A percentile compares a stretch with the other conserved stretches of the same genome.
phyloP scores from a whole-genome alignment of 2,329 filamentous ascomycete genomes.

The Seiridium cupressi region DNA sequence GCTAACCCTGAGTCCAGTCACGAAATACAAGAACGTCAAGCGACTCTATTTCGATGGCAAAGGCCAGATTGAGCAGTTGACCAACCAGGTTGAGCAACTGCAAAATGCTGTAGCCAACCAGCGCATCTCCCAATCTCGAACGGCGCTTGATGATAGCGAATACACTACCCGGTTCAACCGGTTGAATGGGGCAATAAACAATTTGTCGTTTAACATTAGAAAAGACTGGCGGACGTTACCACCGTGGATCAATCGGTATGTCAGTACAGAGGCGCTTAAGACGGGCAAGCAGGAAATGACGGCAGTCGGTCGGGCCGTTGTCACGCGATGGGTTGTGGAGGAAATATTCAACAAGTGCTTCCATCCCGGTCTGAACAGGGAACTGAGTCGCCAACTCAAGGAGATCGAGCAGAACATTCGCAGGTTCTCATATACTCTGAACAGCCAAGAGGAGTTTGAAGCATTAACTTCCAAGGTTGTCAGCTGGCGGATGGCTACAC shows the following conservation, averaged over 20 bases:
- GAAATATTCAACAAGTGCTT: slow-evolving; percentile 91
- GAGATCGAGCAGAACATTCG: slow-evolving; percentile 85
- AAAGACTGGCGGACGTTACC: slow-evolving; percentile 90
- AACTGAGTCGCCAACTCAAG: slow-evolving; percentile 77
- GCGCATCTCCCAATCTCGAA: slow-evolving; percentile 89
- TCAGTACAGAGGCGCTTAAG: slow-evolving; percentile 81
- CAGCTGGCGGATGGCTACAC: slow-evolving; percentile 88
- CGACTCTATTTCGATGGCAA: slow-evolving; percentile 96
- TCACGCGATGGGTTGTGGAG: slow-evolving; percentile 86
- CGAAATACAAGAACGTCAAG: slow-evolving; percentile 98
- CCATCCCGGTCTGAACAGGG: slow-evolving; percentile 79
- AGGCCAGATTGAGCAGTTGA: slow-evolving; percentile 84
- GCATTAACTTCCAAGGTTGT: slow-evolving; percentile 84
- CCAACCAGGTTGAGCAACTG: slow-evolving; percentile 84
- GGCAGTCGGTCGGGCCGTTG: slow-evolving; percentile 83
- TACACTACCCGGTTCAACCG: slow-evolving; percentile 87
- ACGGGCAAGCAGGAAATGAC: slow-evolving; percentile 98
- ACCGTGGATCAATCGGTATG: slow-evolving; percentile 72
- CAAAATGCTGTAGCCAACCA: slow-evolving; percentile 98
- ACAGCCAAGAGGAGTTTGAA: slow-evolving; percentile 83
- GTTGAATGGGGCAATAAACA: slow-evolving; percentile 89
- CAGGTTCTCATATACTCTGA: slow-evolving; percentile 68
- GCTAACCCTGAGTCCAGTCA: slow-evolving; percentile 56
- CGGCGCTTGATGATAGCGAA: slow-evolving; percentile 91
- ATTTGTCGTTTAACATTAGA: slow-evolving; percentile 91